Base-by-base conservation (phyloP, 306 rosid genomes). In the Castanopsis chinensis region DNA sequence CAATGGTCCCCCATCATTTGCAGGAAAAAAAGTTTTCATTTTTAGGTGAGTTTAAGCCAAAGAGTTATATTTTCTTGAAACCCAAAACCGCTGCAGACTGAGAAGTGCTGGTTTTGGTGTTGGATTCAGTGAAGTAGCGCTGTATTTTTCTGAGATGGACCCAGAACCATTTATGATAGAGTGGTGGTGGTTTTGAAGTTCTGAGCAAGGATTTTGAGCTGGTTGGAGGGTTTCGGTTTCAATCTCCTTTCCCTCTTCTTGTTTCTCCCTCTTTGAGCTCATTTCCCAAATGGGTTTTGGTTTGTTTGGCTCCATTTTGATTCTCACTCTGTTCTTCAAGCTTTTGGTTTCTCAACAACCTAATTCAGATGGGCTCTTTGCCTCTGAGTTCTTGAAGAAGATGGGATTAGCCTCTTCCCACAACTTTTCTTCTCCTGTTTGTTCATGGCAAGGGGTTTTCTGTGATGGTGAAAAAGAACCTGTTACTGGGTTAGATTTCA, bases 361-460 rank as follows among this genome's bases (percentile, higher is more conserved):
- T 78, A 96, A 96, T 21, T 86, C 98, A 74, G 99, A 96, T 87
- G 97, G 81, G 71, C 86, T 71, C 75, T 90, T 80, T 75, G 90
- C 93, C 71, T 91, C 93, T 75, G 92, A 86, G 79, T 93, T 96
- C 79, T 82, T 90, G 51, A 78, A 84, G 85, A 81, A 86, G 43
- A 88, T 90, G 98, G 81, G 83, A 25, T 76, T 76, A 5, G 2
- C 85, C 37, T 75, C 89, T 18, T 87, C 97, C 5, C 68, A 82
- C 85, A 88, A 93, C 83, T 90, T 86, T 63, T 90, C 95, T 69
- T 76, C 83, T 79, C 86, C 92, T 28, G 88, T 89, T 67, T 96
- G 99, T 81, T 86, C 97, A 67, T 91, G 94, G 98, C 84, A 75
- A 76, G 94, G 94, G 61, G 92, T 93, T 54, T 79, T 76, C 63